Base-by-base conservation (phyloP, 768 basidiomycete genomes). In the Tylopilus felleus region DNA sequence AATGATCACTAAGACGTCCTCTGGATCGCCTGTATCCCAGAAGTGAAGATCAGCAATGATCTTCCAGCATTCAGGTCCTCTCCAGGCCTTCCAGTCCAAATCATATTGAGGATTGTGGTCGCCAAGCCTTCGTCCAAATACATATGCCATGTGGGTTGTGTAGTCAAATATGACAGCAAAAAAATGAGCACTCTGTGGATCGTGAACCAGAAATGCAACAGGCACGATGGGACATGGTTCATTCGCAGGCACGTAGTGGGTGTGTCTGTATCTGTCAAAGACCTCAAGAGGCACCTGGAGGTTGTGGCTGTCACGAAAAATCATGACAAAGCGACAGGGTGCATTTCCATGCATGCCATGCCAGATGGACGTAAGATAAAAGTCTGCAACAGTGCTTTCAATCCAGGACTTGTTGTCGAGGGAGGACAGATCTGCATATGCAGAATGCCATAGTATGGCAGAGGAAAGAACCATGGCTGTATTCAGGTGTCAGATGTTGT, bases 351-450 rank as follows among this genome's bases (percentile, higher is more conserved):
- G 12, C 5, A 8, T 12, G 2, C 40, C 40, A 35, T 57, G 52
- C 53, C 53, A 57, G 9, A 55, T n/a, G 4, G 38, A 41, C 1
- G 53, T 5, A 1, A 57, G 53, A 14, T 55, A 41, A 4, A 57
- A 57, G 31, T 57, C 44, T 13, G 21, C n/a, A 3, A 55, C 14
- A 1, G 29, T 22, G 21, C 52, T 57, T 0, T 57, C 42, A 5
- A 57, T 35, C 52, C 52, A 57, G 8, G 6, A 2, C 17, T 16
- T 33, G 8, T 57, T 13, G 0, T 5, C 23, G 2, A 57, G 39
- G 0, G 47, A 27, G 4, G 19, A 3, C 1, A 57, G 52, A 1
- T 44, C 51, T 5, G 8, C n/a, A 7, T 57, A 57, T 39, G 55
- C 51, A 27, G 23, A 13, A 21, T 53, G 17, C 55, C 55, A 56